These are phyloP conservation scores for Trichoderma pleuroti DNA, from an alignment of 2,329 filamentous ascomycete species.

Conservation along the genomic window DNA sequence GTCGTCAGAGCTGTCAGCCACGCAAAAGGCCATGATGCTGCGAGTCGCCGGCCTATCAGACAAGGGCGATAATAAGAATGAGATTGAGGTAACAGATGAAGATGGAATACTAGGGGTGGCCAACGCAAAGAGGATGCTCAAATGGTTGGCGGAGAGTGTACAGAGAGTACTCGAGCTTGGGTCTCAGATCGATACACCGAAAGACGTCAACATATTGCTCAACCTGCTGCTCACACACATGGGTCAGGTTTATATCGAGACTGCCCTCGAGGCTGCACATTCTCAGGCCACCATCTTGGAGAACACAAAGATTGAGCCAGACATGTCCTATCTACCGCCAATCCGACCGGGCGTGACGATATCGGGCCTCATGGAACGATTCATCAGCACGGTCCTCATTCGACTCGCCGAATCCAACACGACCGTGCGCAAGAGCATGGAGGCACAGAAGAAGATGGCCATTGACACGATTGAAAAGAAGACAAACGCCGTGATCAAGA, in stretches of 20 bases:
- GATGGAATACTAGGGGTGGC: slow-evolving; percentile 78
- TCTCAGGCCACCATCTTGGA: slow-evolving; percentile 77
- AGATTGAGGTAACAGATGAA: slow-evolving; percentile 86
- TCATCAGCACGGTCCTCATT: slow-evolving; percentile 84
- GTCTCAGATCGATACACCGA: slow-evolving; percentile 81
- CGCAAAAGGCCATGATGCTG: slow-evolving; percentile 87
- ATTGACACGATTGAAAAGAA: slow-evolving; percentile 81
- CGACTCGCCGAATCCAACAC: slow-evolving; percentile 86
- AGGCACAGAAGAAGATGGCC: slow-evolving; percentile 71
- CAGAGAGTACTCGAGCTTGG: slow-evolving; percentile 88
- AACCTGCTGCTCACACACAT: slow-evolving; percentile 81
- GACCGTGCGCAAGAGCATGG: slow-evolving; percentile 84
- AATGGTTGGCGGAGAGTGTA: slow-evolving; percentile 94
- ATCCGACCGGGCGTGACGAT: slow-evolving; percentile 82
- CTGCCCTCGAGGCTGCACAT: slow-evolving; percentile 63
- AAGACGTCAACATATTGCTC: slow-evolving; percentile 83
- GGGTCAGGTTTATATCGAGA: slow-evolving; percentile 76
- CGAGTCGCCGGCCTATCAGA: slow-evolving; percentile 82
- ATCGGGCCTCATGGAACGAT: slow-evolving; percentile 88
- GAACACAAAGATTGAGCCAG: slow-evolving; percentile 76
- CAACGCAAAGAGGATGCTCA: slow-evolving; percentile 97
- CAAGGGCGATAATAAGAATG: slow-evolving; percentile 66
- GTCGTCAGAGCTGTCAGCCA: slow-evolving; percentile 80
- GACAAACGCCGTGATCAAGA: slow-evolving; percentile 59
- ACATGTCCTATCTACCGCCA: slow-evolving; percentile 76